Percentiles rank a stretch among this genome's conserved stretches.
Conservation (phyloP, 805 yeast species). For the Pichia paraexigua region DNA sequence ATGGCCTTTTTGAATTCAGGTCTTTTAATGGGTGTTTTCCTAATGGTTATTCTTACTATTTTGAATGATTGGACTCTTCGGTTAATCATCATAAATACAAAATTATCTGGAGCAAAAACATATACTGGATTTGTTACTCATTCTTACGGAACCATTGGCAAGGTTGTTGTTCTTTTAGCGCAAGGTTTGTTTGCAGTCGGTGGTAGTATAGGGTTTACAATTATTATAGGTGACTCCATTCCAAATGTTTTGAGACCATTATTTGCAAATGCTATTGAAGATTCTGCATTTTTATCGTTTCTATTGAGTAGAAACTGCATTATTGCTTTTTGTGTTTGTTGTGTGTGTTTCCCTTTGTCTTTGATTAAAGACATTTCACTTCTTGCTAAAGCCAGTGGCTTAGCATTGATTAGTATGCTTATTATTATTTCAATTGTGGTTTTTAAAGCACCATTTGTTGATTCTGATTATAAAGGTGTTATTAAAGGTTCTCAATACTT, state of each 20-base stretch:
- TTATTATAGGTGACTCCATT: slow-evolving; percentile 89
- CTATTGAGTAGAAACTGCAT: slow-evolving; percentile 61
- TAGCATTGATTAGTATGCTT: slow-evolving; percentile 80
- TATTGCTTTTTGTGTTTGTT: slow-evolving; percentile 59
- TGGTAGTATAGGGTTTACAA: slow-evolving; percentile 89
- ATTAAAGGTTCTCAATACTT: slow-evolving; percentile 40
- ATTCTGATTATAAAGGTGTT: slow-evolving; percentile 39
- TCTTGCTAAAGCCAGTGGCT: slow-evolving; percentile 77
- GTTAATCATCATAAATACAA: slow-evolving; percentile 74
- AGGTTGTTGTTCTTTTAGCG: slow-evolving; percentile 55
- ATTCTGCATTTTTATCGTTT: slow-evolving; percentile 37
- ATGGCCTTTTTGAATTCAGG: slow-evolving; percentile 81
- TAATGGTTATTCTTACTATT: slow-evolving; percentile 51
- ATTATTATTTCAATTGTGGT: slow-evolving; percentile 69
- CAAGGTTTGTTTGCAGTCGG: slow-evolving; percentile 92
- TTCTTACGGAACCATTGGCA: slow-evolving; percentile 72
- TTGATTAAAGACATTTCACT: slow-evolving; percentile 74
- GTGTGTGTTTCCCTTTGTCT: slow-evolving; percentile 77
- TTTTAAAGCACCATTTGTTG: slow-evolving; percentile 60
- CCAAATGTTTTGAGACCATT: slow-evolving; percentile 73
- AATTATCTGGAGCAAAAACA: slow-evolving; percentile 63
- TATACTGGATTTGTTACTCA: slow-evolving; percentile 80
- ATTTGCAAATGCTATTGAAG: slow-evolving; percentile 39
- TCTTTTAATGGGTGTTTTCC: slow-evolving; percentile 59
- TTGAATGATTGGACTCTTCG: slow-evolving; percentile 84